phyloP scores from a whole-genome alignment of 1,284 basidiomycete species.

The Ceratobasidium theobromae region DNA sequence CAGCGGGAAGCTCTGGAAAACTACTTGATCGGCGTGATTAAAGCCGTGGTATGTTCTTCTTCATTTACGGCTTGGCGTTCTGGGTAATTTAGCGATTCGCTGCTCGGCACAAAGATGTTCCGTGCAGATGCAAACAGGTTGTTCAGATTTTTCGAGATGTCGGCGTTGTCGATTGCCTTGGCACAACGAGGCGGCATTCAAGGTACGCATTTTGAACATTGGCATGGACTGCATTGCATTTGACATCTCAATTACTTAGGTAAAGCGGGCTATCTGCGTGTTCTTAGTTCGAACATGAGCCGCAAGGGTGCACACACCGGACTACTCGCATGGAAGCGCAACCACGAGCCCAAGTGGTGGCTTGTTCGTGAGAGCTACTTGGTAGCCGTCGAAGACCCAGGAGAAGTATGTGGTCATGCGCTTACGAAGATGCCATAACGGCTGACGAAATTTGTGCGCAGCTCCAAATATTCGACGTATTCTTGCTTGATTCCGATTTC shows the following conservation, averaged over 20 bases:
- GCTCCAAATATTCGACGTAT: conserved; percentile 87
- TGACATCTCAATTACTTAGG: conserved; percentile 43
- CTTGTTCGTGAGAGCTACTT: conserved; percentile 92
- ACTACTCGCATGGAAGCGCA: conserved; percentile 56
- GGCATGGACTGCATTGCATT: too few species aligned
- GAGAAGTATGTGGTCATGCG: conserved; percentile 59
- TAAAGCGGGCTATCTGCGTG: conserved; percentile 84
- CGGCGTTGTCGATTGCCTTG: conserved; percentile 81
- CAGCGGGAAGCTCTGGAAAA: conserved; percentile 84
- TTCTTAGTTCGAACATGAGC: conserved; percentile 46
- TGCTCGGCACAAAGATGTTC: conserved; percentile 86
- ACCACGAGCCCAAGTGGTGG: conserved; percentile 85
- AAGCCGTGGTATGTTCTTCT: conserved; percentile 70
- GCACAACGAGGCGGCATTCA: conserved; percentile 78
- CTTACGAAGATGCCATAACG: not conserved
- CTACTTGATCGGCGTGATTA: conserved; percentile 87
- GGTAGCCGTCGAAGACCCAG: conserved; percentile 84
- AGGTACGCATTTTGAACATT: conserved; percentile 36
- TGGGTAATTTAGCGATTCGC: conserved; percentile 20
- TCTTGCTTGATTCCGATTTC: conserved; percentile 90
- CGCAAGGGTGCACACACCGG: conserved; percentile 52
- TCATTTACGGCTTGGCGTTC: conserved; percentile 11
- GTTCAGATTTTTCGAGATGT: conserved; percentile 93
- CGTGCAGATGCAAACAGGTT: conserved; percentile 91
- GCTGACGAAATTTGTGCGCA: conserved; percentile 42